These are phyloP conservation scores for Candida michaelii DNA, from an alignment of 805 yeast species.

Conservation along the genomic window DNA sequence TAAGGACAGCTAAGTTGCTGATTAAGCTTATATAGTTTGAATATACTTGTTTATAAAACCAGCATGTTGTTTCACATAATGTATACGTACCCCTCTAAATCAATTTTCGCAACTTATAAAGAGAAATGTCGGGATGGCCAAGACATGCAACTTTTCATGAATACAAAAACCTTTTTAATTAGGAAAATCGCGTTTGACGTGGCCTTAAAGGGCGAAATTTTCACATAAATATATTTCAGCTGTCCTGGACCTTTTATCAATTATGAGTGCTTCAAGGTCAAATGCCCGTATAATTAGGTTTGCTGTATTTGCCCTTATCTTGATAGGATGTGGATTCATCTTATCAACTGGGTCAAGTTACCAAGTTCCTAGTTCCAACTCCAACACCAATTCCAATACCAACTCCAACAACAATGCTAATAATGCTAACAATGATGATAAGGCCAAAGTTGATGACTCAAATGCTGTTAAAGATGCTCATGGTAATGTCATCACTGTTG, in stretches of 20 bases:
- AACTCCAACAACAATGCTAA: constrained; percentile 1
- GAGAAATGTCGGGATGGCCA: too few species aligned
- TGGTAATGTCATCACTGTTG: constrained; percentile 9
- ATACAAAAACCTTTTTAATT: constrained; percentile 1
- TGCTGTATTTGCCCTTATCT: constrained; percentile 36
- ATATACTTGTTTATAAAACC: too few species aligned
- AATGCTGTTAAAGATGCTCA: background rate
- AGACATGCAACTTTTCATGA: too few species aligned
- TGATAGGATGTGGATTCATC: constrained; percentile 36
- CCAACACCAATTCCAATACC: constrained; percentile 5
- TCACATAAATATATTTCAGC: background rate
- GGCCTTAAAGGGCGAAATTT: background rate
- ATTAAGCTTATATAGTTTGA: too few species aligned
- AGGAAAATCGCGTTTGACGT: constrained; percentile 7
- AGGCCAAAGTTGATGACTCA: background rate
- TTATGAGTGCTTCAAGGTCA: constrained; percentile 29
- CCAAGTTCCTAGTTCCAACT: constrained; percentile 11
- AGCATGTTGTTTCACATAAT: too few species aligned
- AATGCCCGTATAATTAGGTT: constrained; percentile 40
- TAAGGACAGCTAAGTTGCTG: background rate
- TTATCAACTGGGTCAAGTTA: constrained; percentile 37
- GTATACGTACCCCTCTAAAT: too few species aligned
- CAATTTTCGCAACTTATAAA: too few species aligned
- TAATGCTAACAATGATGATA: background rate
- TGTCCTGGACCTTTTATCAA: background rate